Base-by-base conservation (phyloP, 2,329 filamentous ascomycete genomes). In the Colletotrichum sp. region DNA sequence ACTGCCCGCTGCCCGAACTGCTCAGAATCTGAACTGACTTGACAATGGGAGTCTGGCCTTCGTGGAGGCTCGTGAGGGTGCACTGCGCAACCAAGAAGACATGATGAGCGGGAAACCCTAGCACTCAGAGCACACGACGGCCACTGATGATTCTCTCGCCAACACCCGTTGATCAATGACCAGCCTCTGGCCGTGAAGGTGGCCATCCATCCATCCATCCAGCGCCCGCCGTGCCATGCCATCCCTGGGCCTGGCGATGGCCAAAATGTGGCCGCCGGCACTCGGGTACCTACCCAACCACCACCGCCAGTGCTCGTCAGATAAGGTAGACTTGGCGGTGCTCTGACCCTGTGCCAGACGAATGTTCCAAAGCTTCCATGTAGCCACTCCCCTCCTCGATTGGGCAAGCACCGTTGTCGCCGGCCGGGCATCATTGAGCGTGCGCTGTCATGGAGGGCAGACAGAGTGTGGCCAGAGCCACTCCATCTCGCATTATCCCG, bases 281-380 rank as follows among this genome's bases (percentile, higher is more conserved):
- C 36, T 36, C 43, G 30, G 73, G 30, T 30, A 32, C 57, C 21
- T 28, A 32, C 57, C 24, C 61, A 28, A 36, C 69, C 57, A 66
- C 34, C 26, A 30, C 70, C 66, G 32, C 59, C 55, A 67, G 21
- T 70, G 28, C 39, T 30, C 60, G 28, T 61, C 72, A 75, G 57
- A 76, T 63, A 65, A 69, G 34, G 63, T 74, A 68, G 21, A 74
- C 74, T 76, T 74, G 74, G 65, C 59, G 48, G 59, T 65, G 70
- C 65, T 73, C 36, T 75, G 74, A 67, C 72, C 66, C 55, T 57
- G 55, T 59, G 66, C 71, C 67, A 48, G 61, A 63, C 36, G 74
- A 74, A 76, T 75, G 61, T 75, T 76, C 74, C 66, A 76, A 71
- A 67, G 74, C 72, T 76, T 76, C 74, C 74, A 76, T 75, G 55